These are phyloP conservation scores for Salicornia ramosissima DNA, from an alignment of 148 eudicot species.

Conservation along the genomic window DNA sequence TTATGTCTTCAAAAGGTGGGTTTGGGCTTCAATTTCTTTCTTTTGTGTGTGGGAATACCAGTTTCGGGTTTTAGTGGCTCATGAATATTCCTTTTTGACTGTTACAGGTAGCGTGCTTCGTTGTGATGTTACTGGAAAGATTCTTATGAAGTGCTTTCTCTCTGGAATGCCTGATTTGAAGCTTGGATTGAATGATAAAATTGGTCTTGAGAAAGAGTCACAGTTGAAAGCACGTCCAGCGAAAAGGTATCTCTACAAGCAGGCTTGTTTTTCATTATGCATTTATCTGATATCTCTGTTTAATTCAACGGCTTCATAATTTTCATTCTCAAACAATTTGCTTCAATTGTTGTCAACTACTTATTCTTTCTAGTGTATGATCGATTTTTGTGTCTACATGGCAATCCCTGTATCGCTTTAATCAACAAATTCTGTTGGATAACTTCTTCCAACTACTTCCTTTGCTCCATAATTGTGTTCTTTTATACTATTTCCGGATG, in stretches of 20 bases:
- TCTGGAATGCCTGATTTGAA: constrained; percentile 99
- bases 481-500: neutral
- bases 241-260: constrained; percentile 56
- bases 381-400: neutral
- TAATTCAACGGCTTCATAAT: neutral
- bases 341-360: constrained; percentile 1
- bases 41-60: neutral
- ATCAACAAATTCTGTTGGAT: neutral
- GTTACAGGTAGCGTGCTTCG: constrained; percentile 81
- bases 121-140: constrained; percentile 97
- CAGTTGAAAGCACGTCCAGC: constrained; percentile 91
- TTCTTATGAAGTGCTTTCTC: constrained; percentile 98
- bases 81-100: constrained; percentile 12
- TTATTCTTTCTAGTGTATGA: neutral
- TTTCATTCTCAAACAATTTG: neutral
- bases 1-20: constrained; percentile 96
- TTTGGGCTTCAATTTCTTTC: neutral
- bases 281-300: neutral
- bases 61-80: neutral
- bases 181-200: constrained; percentile 96
- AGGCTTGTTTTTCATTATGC: neutral
- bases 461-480: too few relatives aligned
- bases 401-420: neutral
- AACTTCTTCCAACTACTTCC: neutral
- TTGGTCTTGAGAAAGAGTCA: constrained; percentile 99